Evolutionary conservation across 345 rosid species (phyloP).

Genomic region (Eucalyptus tenuipes): DNA sequence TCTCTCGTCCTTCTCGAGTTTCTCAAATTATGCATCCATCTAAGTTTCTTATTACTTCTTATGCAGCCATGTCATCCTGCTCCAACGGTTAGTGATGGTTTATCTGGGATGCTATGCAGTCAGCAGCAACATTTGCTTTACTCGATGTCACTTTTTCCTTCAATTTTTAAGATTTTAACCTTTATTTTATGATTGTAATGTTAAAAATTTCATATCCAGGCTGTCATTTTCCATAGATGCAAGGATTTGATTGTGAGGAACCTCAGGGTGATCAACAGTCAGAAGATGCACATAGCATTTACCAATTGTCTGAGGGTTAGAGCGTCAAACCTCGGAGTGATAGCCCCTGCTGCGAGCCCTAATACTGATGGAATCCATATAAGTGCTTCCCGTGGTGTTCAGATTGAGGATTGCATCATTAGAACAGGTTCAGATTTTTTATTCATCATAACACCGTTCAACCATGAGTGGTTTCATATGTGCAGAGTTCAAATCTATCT

Average conservation of each 20-base stretch:
- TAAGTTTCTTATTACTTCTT: slow-evolving; percentile 6
- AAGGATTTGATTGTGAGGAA: slow-evolving; percentile 51
- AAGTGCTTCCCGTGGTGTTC: slow-evolving; percentile 57
- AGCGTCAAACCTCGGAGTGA: slow-evolving; percentile 27
- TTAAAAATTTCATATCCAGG: slow-evolving; percentile 22
- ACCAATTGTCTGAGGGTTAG: slow-evolving; percentile 52
- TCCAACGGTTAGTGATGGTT: slow-evolving; percentile 55
- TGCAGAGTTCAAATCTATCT: neutral
- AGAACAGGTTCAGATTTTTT: slow-evolving; percentile 43
- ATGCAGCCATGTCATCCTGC: slow-evolving; percentile 89
- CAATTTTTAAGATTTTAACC: neutral
- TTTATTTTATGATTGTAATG: neutral
- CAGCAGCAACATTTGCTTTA: neutral
- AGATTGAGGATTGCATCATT: slow-evolving; percentile 35
- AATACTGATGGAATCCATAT: slow-evolving; percentile 92
- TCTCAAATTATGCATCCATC: neutral
- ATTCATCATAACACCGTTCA: neutral
- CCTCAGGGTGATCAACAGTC: slow-evolving; percentile 46
- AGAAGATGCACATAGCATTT: slow-evolving; percentile 76
- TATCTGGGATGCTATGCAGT: neutral
- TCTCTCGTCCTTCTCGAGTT: neutral
- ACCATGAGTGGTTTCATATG: neutral
- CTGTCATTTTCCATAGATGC: slow-evolving; percentile 77
- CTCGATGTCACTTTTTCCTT: neutral
- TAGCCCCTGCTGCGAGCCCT: slow-evolving; percentile 70